These are phyloP conservation scores for Phytopythium sindhum DNA, from an alignment of 352 stramenopile genomes.

Conservation along the genomic window DNA sequence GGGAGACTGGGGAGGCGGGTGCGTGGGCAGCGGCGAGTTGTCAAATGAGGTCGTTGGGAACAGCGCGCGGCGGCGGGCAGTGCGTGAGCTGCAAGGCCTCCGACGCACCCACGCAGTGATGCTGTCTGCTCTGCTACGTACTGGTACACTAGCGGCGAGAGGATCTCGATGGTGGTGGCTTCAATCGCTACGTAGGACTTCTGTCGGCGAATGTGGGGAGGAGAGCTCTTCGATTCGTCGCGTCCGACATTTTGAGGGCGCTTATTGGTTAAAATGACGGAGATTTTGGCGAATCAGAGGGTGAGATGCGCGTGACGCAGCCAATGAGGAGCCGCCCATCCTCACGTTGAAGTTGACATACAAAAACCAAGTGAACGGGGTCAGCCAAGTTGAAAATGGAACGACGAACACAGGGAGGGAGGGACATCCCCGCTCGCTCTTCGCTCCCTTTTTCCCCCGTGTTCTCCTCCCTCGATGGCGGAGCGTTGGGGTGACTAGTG, in stretches of 20 bases:
- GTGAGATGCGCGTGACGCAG: background rate
- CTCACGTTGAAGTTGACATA: constrained; percentile 6
- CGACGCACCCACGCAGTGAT: too few species aligned
- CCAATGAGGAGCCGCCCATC: background rate
- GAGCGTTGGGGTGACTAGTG: too few species aligned
- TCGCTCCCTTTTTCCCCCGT: too few species aligned
- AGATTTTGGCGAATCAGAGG: background rate
- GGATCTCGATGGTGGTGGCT: background rate
- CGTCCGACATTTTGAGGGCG: background rate
- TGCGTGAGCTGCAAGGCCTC: background rate
- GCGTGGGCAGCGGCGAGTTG: background rate
- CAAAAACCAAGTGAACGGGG: background rate
- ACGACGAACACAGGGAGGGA: too few species aligned
- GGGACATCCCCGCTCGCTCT: too few species aligned
- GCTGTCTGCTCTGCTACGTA: too few species aligned
- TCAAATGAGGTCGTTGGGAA: background rate
- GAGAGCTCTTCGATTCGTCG: constrained; percentile 1
- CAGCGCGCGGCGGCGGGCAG: background rate
- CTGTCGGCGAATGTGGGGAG: background rate
- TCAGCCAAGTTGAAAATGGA: background rate
- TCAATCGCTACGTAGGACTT: background rate
- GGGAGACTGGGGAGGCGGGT: background rate
- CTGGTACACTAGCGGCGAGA: too few species aligned
- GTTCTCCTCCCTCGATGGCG: too few species aligned
- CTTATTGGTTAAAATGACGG: background rate